Base-by-base conservation (phyloP, 2,329 filamentous ascomycete genomes). In the Fonsecaea pugnacius region DNA sequence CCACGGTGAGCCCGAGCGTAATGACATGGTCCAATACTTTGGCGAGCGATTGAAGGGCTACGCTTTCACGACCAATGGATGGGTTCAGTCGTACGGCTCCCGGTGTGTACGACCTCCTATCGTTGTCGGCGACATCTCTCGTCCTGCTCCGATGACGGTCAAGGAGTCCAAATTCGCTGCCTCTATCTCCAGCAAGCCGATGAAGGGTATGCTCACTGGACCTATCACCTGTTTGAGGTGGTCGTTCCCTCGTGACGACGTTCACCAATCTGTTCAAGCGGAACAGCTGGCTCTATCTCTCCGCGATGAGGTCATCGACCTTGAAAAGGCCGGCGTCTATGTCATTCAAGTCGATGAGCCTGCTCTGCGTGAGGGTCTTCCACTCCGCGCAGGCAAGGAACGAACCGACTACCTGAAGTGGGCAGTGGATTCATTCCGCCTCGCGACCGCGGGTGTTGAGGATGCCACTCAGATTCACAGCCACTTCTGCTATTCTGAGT, bases 21-120 rank as follows among this genome's bases (percentile, higher is more conserved):
- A 99, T 84, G 95, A 99, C 89, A 99, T 99, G 95, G 95, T 99
- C 60, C 95, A 99, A 83, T 99, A 97, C 89, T 99, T 99, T 75
- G 95, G 95, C 82, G 95, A 99, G 88, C 91, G 92, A 76, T 87
- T 99, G 69, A 88, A 96, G 75, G 95, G 95, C 76, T 99, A 98
- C 80, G 90, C 92, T 78, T 99, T 99, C 88, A 99, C 95, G 79
- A 98, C 94, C 79, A 91, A 97, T 84, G 95, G 91, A 73, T 99
- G 95, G 95, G 95, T 99, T 63, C 92, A 99, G 87, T 92, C 88
- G 75, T 99, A 99, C 82, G 95, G 95, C 75, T 99, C 95, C 72
- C 95, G 95, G 76, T 99, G 95, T 81, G 95, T 99, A 74, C 91
- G 95, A 78, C 95, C 95, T 74, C 95, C 95, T 69, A 99, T 99